Conservation (phyloP, 2,329 filamentous ascomycete genomes). For the Dactylellina parvicollis region DNA sequence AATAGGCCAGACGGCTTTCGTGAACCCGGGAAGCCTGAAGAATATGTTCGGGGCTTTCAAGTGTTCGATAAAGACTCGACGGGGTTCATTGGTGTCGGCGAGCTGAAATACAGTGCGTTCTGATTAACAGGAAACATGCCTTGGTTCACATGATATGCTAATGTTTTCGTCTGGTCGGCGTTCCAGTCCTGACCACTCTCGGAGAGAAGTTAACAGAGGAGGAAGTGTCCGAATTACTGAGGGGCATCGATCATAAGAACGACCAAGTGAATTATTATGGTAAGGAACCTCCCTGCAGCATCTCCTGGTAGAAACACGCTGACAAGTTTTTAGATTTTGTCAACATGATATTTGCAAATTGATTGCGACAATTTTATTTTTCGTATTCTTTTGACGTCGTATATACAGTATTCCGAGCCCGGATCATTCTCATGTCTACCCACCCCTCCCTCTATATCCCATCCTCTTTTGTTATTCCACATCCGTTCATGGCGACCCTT, state of each 20-base stretch:
- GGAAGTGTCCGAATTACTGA: constrained; percentile 97
- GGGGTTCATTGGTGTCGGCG: constrained; percentile 95
- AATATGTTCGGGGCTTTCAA: constrained; percentile 98
- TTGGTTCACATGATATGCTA: background rate
- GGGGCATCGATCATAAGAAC: constrained; percentile 94
- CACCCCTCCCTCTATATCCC: too few species aligned
- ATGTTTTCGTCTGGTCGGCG: background rate
- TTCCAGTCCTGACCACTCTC: constrained; percentile 85
- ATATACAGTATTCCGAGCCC: background rate
- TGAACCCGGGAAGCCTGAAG: constrained; percentile 95
- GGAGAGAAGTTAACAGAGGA: constrained; percentile 99
- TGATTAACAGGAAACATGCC: background rate
- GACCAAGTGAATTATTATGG: constrained; percentile 98
- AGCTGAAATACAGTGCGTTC: constrained; percentile 82
- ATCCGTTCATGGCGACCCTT: background rate
- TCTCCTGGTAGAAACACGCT: constrained; percentile 10
- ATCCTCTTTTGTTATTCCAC: background rate
- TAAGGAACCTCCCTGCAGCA: constrained; percentile 63
- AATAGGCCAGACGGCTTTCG: constrained; percentile 98
- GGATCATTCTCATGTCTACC: background rate
- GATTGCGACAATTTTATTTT: constrained; percentile 58
- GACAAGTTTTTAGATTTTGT: constrained; percentile 72
- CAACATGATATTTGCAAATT: constrained; percentile 86
- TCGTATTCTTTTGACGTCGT: background rate
- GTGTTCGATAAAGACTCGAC: constrained; percentile 99